These are phyloP conservation scores for Endocladia muricata DNA, from an alignment of 31 red algal genomes.

Conservation along the genomic window DNA sequence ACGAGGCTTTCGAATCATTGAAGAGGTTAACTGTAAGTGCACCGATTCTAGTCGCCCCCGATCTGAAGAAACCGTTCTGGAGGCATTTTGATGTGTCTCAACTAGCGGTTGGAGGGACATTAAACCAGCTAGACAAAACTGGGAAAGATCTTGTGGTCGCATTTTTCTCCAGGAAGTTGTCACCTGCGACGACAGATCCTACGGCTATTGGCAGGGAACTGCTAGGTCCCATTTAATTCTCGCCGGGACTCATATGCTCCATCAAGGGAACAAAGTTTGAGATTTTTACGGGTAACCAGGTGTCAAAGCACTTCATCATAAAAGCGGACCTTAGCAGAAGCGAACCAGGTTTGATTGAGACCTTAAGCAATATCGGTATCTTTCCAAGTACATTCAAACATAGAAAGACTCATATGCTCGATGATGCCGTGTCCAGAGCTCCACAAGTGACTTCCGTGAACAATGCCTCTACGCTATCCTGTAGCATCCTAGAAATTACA, in stretches of 20 bases:
- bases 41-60: neutral
- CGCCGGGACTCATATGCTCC: neutral
- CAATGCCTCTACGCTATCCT: too few relatives aligned
- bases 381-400: neutral
- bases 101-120: neutral
- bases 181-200: neutral
- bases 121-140: neutral
- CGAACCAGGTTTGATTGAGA: neutral
- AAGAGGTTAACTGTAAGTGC: neutral
- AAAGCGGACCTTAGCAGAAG: neutral
- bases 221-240: neutral
- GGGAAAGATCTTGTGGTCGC: neutral
- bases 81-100: neutral
- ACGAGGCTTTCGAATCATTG: neutral
- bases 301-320: neutral
- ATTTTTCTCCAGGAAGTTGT: neutral
- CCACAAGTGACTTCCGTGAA: too few relatives aligned
- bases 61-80: neutral
- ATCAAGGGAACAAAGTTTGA: neutral
- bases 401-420: slow-evolving; percentile 1
- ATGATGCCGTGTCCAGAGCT: neutral
- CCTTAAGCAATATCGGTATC: neutral
- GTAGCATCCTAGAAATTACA: neutral
- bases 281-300: neutral
- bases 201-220: neutral